These are phyloP conservation scores for Paramecium caudatum DNA, from an alignment of 73 alveolate species.

Conservation along the genomic window DNA sequence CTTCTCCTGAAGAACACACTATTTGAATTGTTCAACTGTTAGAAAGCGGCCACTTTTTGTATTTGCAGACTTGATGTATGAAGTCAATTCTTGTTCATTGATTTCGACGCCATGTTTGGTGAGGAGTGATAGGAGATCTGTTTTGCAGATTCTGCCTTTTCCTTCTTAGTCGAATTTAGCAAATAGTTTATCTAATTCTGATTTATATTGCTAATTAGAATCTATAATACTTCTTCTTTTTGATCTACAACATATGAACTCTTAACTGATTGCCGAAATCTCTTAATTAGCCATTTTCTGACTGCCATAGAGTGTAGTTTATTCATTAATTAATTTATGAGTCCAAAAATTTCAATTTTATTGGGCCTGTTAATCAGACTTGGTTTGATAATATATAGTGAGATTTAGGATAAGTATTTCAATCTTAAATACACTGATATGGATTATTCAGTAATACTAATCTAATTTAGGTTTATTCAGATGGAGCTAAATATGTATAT, in stretches of 20 bases:
- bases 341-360: constrained; percentile 43
- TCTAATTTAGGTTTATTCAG: constrained; percentile 81
- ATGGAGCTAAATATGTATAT: constrained; percentile 93
- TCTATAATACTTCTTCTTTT: not conserved
- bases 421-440: constrained; percentile 94
- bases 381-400: constrained; percentile 67
- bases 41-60: constrained; percentile 28
- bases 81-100: constrained; percentile 10
- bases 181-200: constrained; percentile 15
- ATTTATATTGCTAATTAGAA: constrained; percentile 12
- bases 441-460: constrained; percentile 89
- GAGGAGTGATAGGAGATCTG: not conserved
- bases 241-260: not conserved
- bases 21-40: constrained; percentile 36
- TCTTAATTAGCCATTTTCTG: constrained; percentile 10
- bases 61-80: not conserved
- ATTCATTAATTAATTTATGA: constrained; percentile 38
- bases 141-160: constrained; percentile 3
- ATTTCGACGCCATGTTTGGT: not conserved
- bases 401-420: constrained; percentile 75
- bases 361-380: constrained; percentile 70
- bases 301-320: constrained; percentile 36
- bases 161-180: constrained; percentile 3
- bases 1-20: constrained; percentile 12
- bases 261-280: not conserved